Conservation (phyloP, 495 filamentous ascomycete genomes). For the Podospora pseudoanserina region DNA sequence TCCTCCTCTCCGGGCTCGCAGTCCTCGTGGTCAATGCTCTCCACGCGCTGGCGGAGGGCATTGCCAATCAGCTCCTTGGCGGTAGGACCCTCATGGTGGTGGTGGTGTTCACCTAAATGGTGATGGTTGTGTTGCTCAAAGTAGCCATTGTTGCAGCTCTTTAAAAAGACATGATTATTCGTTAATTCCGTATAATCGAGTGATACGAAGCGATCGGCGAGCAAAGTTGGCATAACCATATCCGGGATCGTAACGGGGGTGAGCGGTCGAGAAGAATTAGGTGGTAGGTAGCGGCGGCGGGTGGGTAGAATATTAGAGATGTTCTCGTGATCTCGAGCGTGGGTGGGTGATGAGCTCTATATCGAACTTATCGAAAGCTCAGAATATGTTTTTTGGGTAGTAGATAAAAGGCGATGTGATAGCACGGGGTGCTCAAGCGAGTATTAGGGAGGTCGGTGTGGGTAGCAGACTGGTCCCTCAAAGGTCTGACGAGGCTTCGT, state of each 20-base stretch:
- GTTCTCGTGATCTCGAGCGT: background rate
- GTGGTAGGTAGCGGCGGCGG: slow-evolving; percentile 4
- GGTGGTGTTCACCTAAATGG: slow-evolving; percentile 27
- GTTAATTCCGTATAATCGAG: slow-evolving; percentile 38
- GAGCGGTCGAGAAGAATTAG: slow-evolving; percentile 7
- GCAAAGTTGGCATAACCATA: slow-evolving; percentile 55
- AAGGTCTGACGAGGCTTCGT: slow-evolving; percentile 81
- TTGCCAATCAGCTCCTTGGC: slow-evolving; percentile 66
- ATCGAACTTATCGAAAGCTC: slow-evolving; percentile 10
- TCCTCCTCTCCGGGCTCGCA: slow-evolving; percentile 92
- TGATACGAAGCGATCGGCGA: slow-evolving; percentile 42
- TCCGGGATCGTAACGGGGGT: slow-evolving; percentile 35
- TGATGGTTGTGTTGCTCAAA: slow-evolving; percentile 31
- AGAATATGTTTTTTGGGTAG: slow-evolving; percentile 1
- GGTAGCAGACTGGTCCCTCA: slow-evolving; percentile 70
- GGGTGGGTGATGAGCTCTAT: background rate
- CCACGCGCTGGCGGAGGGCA: slow-evolving; percentile 75
- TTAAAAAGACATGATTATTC: slow-evolving; percentile 47
- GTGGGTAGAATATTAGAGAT: background rate
- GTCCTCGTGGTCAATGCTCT: slow-evolving; percentile 73
- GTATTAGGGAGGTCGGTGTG: slow-evolving; percentile 87
- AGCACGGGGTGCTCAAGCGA: slow-evolving; percentile 22
- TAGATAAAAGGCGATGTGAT: slow-evolving; percentile 7
- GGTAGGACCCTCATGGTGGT: slow-evolving; percentile 34
- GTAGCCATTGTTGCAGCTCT: slow-evolving; percentile 36